Base-by-base conservation (phyloP, 441 rosid species). In the Bruguiera hainesii region DNA sequence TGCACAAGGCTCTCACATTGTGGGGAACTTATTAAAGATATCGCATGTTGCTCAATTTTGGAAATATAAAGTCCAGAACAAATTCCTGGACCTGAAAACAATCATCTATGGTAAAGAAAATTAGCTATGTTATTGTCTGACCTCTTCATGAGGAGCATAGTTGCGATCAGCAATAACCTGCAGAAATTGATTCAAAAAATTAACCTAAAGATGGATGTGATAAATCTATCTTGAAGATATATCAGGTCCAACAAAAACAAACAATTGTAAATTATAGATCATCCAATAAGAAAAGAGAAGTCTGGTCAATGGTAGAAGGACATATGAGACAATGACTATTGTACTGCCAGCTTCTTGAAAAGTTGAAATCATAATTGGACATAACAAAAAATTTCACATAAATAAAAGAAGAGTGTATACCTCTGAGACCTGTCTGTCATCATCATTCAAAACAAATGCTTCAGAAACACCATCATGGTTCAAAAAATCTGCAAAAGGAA, bases 401-500 rank as follows among this genome's bases (percentile, higher is more conserved):
- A 29, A n/a, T 52, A 51, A 63, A 19, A 68, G 31, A 53, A 72
- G 55, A 75, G 68, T 69, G 62, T 21, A 73, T 71, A 90, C 98
- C 97, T 91, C 94, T 7, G 95, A 85, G 52, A 82, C 66, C 75
- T 76, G 83, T 11, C 81, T 81, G 57, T 81, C 82, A 66, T 93
- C 97, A 65, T 93, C 88, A 74, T 71, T 81, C 66, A 81, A n/a
- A 63, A 89, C 75, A 64, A 86, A 64, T 76, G 96, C 87, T 73
- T 90, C 68, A 63, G 96, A 84, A 78, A 68, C 64, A 65, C 89
- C 91, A 76, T 86, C 85, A 67, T 93, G 97, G 78, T 93, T 93
- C 73, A 87, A 53, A 76, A 90, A 93, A 79, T 93, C 98, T 80
- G 96, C 93, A 84, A 93, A 88, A 6, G 96, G 98, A 75, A 93